Evolutionary conservation across 2,329 filamentous ascomycete genomes (phyloP), one percentile per base, ranked within the genome.

Genomic region (Xylaria sp.): DNA sequence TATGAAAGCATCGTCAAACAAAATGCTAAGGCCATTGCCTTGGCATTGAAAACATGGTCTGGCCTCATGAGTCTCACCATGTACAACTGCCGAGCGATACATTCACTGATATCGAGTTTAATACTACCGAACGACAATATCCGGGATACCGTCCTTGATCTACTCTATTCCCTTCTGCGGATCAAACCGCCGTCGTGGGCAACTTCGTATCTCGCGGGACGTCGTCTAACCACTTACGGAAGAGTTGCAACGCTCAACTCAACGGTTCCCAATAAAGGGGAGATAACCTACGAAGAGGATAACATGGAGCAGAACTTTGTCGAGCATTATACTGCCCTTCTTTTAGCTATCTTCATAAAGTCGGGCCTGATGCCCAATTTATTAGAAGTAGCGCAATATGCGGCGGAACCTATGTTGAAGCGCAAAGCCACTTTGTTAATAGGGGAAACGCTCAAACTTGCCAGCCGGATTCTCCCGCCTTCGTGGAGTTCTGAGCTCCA

Each of bases 151-250:
- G 86, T 97, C 16, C 81, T 99, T 62, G 94, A 99, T 72, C 78
- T 99, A 10, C 76, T 99, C 16, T 97, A 95, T 69, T 81, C 81
- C 0, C 72, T 88, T 2, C 75, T 99, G 55, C 86, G 93, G 42
- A 97, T 99, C 70, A 97, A 97, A 67, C 88, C 92, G 60, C 86
- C 94, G 49, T 87, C 92, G 7, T 99, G 94, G 94, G 95, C 94
- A 6, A 92, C 91, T 0, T 95, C 93, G 0, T 99, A 96, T 72
- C 82, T 99, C 52, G 94, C 95, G 42, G 95, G 94, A 6, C 85
- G 94, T 65, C 83, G 95, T 61, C 79, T 99, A 52, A 99, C 95
- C 0, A 99, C 94, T 0, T 99, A 99, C 72, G 93, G 92, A n/a
- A 84, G 95, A 68, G 92, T 97, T 44, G 87, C 91, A 6, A 94